Evolutionary conservation across 163 green algal genomes (phyloP).

Genomic region (Volvox carteri): DNA sequence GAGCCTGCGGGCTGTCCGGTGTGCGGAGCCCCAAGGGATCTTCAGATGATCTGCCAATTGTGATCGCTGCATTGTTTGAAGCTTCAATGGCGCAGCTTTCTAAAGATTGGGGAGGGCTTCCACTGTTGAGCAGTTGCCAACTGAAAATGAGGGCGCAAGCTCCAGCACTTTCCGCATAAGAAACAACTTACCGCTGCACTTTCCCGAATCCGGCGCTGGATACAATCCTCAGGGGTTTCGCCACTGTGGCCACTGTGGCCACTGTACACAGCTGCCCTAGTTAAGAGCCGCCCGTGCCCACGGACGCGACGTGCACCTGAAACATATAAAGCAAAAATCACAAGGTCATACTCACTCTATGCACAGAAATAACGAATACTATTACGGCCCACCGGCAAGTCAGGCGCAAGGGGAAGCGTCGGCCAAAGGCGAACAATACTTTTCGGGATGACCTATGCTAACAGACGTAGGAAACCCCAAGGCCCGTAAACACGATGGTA

Average conservation of each 20-base stretch:
- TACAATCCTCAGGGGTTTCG: conserved; percentile 73
- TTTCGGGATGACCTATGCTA: not conserved
- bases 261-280: no score
- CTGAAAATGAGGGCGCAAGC: not conserved
- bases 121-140: not conserved
- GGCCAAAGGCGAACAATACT: not conserved
- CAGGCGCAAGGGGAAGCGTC: not conserved
- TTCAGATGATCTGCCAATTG: not conserved
- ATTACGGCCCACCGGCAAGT: not conserved
- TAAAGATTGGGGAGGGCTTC: not conserved
- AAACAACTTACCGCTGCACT: conserved; percentile 16
- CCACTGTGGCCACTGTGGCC: not conserved
- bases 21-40: not conserved
- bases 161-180: no score
- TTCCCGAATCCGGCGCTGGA: conserved; percentile 77
- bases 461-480: not conserved
- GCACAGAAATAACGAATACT: not conserved
- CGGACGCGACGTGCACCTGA: not conserved
- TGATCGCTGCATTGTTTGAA: not conserved
- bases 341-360: not conserved
- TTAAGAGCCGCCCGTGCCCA: not conserved
- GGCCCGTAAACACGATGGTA: no score
- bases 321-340: not conserved
- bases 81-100: not conserved
- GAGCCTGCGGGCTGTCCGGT: no score